Evolutionary conservation across 1,139 yeast species (phyloP), one percentile per base, ranked within the genome.

Genomic region (Scheffersomyces parashehatae): DNA sequence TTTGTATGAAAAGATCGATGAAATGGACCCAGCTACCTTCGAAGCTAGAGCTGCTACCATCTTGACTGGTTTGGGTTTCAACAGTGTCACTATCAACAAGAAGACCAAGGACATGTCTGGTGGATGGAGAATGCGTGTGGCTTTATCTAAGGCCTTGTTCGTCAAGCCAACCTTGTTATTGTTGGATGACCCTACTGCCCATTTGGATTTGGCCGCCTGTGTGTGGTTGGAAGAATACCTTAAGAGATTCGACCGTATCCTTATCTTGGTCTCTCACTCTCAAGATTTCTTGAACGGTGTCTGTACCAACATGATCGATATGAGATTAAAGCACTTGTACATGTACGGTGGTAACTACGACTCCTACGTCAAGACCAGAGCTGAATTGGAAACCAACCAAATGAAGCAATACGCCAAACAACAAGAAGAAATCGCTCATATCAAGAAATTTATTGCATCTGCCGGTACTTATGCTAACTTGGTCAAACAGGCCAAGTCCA

Each of bases 381-480:
- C 81, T 43, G 99, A 93, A 79, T 76, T 79, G 77, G 99, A 95
- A 74, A 85, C 95, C 54, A 93, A 93, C 72, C 99, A 93, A 80
- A 93, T 88, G 96, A 95, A 93, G 77, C 96, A 90, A 70, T 93
- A 93, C 75, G 70, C 74, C 63, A 95, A 93, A 74, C 98, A 93
- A 79, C 99, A 95, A 77, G 99, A 95, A 73, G 99, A 93, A 81
- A 93, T 95, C 65, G 90, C 85, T 37, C 99, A 93, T 72, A 95
- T 95, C 72, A 95, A 93, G 81, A 93, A 93, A 76, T 93, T 93
- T 68, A 95, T 93, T 75, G 99, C 99, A 42, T 88, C 97, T 57
- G 99, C 99, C 51, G 99, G 99, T 91, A 95, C 99, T 48, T 95
- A 93, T 75, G 99, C 99, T 51, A 95, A 95, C 75, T 81, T 93